Base-by-base conservation (phyloP, 1,284 basidiomycete genomes). In the Macrocystidia cucumis region DNA sequence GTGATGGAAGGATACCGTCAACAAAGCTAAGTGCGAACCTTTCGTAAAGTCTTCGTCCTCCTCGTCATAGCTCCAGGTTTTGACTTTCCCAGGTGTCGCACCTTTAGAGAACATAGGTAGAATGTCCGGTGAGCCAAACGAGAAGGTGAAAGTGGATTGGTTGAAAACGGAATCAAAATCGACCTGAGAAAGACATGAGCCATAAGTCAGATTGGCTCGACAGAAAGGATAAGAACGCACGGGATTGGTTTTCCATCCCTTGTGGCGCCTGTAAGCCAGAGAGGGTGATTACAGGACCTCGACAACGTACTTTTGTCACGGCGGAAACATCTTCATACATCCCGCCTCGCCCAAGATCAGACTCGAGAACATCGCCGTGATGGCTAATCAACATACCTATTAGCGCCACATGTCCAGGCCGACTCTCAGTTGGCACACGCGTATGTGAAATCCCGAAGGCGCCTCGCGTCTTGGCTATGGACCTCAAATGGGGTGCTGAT, bases 241-340 rank as follows among this genome's bases (percentile, higher is more conserved):
- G 18, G 90, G 91, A 58, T 93, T 93, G 4, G 78, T 74, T 65
- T 91, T 91, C 88, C 88, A 91, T 36, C 88, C 89, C 81, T 86
- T 42, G 26, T 34, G 37, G 11, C 26, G 42, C 30, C 18, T 9
- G 19, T 35, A 17, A 24, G 13, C 26, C 14, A 25, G 11, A 24
- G 28, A 34, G 9, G 34, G 14, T 13, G 7, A 12, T 16, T 27
- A 5, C 28, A 27, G 11, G 32, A 36, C 13, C 20, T 24, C 33
- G 30, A 29, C 14, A 14, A 41, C 63, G 45, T 58, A 79, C 78
- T 76, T 82, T 86, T 43, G 83, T 91, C 19, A 93, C 90, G 9
- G 89, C 90, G 4, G 85, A 89, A 4, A 91, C 88, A 48, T 93
- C 89, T 56, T 93, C 91, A 53, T 93, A 92, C 86, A 92, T 91